Percentiles rank a stretch among this genome's conserved stretches.
Conservation (phyloP, 306 rosid species). For the Oxytropis ochrocephala region DNA sequence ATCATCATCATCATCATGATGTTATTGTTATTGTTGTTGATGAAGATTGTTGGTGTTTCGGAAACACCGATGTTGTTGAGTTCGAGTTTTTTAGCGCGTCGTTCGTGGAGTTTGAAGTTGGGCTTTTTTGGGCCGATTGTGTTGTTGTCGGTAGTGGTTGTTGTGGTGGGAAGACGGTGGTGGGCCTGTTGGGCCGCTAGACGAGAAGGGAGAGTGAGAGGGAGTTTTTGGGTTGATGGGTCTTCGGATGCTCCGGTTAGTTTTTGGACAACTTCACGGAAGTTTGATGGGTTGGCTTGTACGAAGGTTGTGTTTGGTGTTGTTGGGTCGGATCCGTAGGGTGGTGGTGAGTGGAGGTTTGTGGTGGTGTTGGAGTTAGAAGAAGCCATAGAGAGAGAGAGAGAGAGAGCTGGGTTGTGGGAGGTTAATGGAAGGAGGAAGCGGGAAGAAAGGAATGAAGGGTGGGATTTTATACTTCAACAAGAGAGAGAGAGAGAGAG, state of each 20-base stretch:
- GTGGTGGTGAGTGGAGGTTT: constrained; percentile 31
- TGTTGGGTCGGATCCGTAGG: constrained; percentile 44
- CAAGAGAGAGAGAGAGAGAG: background rate
- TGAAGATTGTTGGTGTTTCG: background rate
- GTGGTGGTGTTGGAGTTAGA: constrained; percentile 3
- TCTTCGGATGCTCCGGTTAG: constrained; percentile 79
- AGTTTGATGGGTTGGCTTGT: constrained; percentile 73
- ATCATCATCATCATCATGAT: background rate
- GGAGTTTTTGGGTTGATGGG: constrained; percentile 57
- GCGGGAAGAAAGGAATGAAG: constrained; percentile 32
- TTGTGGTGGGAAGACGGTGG: background rate
- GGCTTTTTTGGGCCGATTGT: constrained; percentile 43
- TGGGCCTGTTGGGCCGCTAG: constrained; percentile 30
- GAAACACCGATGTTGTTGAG: constrained; percentile 37
- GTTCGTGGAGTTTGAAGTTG: constrained; percentile 76
- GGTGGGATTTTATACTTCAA: constrained; percentile 22
- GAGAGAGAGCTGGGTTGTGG: background rate
- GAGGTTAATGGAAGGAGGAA: constrained; percentile 6
- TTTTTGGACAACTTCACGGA: constrained; percentile 74
- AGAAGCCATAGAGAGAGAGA: constrained; percentile 22
- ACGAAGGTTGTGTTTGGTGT: constrained; percentile 79
- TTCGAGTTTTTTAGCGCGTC: constrained; percentile 69
- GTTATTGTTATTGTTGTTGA: background rate
- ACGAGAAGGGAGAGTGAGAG: constrained; percentile 48
- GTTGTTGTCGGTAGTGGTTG: constrained; percentile 23